Evolutionary conservation across 148 eudicot species (phyloP).

Genomic region (Chenopodium suecicum): DNA sequence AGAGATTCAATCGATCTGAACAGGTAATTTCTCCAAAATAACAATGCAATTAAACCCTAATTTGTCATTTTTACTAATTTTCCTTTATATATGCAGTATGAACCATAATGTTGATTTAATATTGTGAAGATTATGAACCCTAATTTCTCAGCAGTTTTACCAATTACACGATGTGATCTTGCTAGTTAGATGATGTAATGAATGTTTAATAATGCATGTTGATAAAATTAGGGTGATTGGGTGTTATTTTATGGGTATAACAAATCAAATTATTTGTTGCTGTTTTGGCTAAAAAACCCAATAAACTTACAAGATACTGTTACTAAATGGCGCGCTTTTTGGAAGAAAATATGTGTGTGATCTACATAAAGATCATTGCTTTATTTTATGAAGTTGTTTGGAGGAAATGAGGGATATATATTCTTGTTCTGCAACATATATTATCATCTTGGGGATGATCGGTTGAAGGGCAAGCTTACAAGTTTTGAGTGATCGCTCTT

Average conservation of each 20-base stretch:
- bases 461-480: too few relatives aligned
- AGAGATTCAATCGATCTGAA: constrained; percentile 46
- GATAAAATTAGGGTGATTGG: too few relatives aligned
- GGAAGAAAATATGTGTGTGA: neutral
- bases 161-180: neutral
- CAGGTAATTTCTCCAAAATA: constrained; percentile 34
- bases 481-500: neutral
- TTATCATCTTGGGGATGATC: too few relatives aligned
- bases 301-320: neutral
- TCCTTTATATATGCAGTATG: neutral
- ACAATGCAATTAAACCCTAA: neutral
- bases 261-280: too few relatives aligned
- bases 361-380: neutral
- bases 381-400: too few relatives aligned
- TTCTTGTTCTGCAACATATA: too few relatives aligned
- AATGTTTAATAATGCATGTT: neutral
- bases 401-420: too few relatives aligned
- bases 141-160: neutral
- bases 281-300: too few relatives aligned
- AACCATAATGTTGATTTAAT: too few relatives aligned
- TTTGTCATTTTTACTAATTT: neutral
- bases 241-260: neutral
- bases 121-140: neutral
- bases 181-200: neutral
- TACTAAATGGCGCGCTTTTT: neutral